Evolutionary conservation across 768 basidiomycete genomes (phyloP), one percentile per base, ranked within the genome.

Genomic region (Xerocomellus amylosporus): DNA sequence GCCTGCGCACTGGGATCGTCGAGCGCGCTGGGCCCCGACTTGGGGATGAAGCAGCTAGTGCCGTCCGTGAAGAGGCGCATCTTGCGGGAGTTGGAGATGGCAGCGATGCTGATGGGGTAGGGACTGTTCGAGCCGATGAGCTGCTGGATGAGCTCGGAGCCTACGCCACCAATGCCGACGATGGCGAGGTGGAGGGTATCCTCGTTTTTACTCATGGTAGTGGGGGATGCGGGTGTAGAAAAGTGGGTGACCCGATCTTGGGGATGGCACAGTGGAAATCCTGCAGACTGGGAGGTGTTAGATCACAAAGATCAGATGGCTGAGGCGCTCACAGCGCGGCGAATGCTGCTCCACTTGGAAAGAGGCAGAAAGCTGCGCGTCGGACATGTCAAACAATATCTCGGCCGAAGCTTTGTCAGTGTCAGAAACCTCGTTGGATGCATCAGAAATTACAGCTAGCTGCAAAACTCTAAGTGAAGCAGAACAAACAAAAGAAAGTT

Each of bases 91-190:
- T 87, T 86, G 43, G 86, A 78, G 53, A 91, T 75, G 17, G 86
- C 83, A 63, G 88, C 76, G 63, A 93, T 75, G 46, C 73, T 77
- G 76, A 90, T 85, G n/a, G 74, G 77, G 63, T 64, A 61, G 3
- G 88, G 84, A 34, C 86, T 79, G 13, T 55, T 38, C 4, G 24
- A 36, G 7, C 85, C 75, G 45, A 84, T 77, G 22, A 98, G 79
- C 71, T 98, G 97, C 39, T 79, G 71, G 69, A 98, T 78, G 63
- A 98, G 83, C 66, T 93, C 91, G 38, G 83, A 78, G 28, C 97
- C 97, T 24, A 99, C 97, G 49, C 96, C 88, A 4, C 97, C 97
- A 31, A 93, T 82, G 54, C 97, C 97, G 51, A 98, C 79, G 59
- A 97, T 79, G 41, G 92, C 92, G 49, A 98, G 84, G 12, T 70